Base-by-base conservation (phyloP, 108 stramenopile species). In the Schizochytrium sp. region DNA sequence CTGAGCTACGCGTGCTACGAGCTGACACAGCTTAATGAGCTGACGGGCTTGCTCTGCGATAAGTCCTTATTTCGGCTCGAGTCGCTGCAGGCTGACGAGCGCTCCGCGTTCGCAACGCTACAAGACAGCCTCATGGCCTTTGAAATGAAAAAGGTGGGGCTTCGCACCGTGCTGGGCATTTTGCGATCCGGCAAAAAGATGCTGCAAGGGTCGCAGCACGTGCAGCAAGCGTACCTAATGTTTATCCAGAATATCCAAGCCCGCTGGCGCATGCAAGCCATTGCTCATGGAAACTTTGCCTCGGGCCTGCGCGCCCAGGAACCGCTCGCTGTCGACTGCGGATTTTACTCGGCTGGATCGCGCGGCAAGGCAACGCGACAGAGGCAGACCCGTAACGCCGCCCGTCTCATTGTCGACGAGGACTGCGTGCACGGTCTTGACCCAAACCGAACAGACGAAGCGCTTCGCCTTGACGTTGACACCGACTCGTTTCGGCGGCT, bases 1-100 rank as follows among this genome's bases (percentile, higher is more conserved):
- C 76, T 83, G n/a, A 28, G 48, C n/a, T 53, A 53, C 25, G 76
- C 76, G 76, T 83, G 76, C 51, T 83, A 83, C 76, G 76, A 83
- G 28, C 76, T 83, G 76, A 21, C n/a, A 23, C 76, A 83, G 76
- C 51, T 83, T 8, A 47, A 83, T 23, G 76, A 83, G 51, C 51
- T 83, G 76, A 83, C 76, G 0, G 28, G 28, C 18, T 23, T 83
- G 19, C 45, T 83, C 18, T 83, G 76, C 76, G 76, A 83, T 8
- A 47, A 83, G 28, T 83, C 76, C 6, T 3, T 83, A 6, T 83
- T 83, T 23, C 19, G 51, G 51, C 51, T 83, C 1, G 76, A 83
- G 76, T 6, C 45, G 18, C 51, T 83, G 10, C 76, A 83, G 76
- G 45, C 76, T 3, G 76, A 83, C 51, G 76, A 83, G 5, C 19